Conservation (phyloP, 345 rosid species). For the Eucalyptus decipiens region DNA sequence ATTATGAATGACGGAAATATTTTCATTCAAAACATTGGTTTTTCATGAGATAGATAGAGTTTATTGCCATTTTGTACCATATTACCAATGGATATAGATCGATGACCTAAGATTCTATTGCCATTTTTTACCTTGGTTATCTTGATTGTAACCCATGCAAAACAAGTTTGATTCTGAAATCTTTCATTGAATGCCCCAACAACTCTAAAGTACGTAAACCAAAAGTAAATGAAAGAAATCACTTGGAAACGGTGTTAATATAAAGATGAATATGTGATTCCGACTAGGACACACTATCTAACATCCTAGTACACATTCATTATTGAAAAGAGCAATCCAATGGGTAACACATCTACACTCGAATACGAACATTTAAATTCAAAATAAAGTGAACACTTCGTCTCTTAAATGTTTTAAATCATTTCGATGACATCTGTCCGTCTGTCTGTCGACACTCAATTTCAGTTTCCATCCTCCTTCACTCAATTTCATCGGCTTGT, state of each 20-base stretch:
- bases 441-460: not conserved
- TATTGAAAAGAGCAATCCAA: not conserved
- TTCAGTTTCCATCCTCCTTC: not conserved
- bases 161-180: not conserved
- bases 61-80: not conserved
- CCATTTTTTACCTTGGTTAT: not conserved
- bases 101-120: not conserved
- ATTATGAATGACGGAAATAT: fast-evolving
- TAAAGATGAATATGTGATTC: not conserved
- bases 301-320: not conserved
- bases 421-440: fast-evolving
- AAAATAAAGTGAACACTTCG: not conserved
- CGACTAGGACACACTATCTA: fast-evolving
- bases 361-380: not conserved
- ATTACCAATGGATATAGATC: not conserved
- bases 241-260: no score
- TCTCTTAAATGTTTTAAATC: not conserved
- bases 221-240: not conserved
- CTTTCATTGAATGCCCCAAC: not conserved
- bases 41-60: fast-evolving
- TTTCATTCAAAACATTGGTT: fast-evolving
- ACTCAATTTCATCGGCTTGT: fast-evolving
- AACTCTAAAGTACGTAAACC: not conserved
- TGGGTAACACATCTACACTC: fast-evolving
- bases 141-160: not conserved